Evolutionary conservation across 225 moss, liverwort and hornwort species (phyloP).

Genomic region (Lunularia cruciata): DNA sequence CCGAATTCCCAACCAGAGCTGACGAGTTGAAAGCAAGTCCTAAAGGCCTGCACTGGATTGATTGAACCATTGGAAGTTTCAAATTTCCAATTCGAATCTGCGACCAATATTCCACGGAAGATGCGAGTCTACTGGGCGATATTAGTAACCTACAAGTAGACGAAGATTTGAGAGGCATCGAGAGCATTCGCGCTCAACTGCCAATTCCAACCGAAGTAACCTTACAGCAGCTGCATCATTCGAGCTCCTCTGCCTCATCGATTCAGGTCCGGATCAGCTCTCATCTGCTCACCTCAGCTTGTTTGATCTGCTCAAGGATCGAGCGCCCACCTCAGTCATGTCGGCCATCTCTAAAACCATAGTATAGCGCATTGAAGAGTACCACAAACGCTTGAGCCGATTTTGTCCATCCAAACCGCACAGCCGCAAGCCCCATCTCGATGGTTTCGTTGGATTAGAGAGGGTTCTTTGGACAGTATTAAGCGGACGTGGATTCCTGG

Average conservation of each 20-base stretch:
- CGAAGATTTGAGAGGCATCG: conserved; percentile 17
- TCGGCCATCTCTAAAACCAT: too few relatives aligned
- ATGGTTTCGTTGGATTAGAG: too few relatives aligned
- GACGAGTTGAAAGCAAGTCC: conserved; percentile 10
- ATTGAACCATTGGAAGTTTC: background rate
- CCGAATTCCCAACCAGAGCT: background rate
- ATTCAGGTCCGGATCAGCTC: background rate
- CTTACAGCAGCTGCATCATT: background rate
- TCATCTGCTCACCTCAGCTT: background rate
- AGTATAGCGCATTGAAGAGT: background rate
- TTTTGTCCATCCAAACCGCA: background rate
- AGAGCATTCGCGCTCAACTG: conserved; percentile 17
- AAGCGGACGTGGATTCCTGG: too few relatives aligned
- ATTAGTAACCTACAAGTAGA: background rate
- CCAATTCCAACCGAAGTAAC: background rate
- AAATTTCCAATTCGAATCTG: background rate
- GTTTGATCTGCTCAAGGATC: too few relatives aligned
- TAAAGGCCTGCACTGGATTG: conserved; percentile 17
- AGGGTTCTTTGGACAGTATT: too few relatives aligned
- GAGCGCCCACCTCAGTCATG: background rate
- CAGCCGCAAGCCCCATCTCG: background rate
- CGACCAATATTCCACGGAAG: conserved; percentile 5
- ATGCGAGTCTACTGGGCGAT: background rate
- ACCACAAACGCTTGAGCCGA: background rate
- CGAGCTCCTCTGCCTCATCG: background rate